phyloP scores from a whole-genome alignment of 495 filamentous ascomycete genomes.

The Niebla homalea region DNA sequence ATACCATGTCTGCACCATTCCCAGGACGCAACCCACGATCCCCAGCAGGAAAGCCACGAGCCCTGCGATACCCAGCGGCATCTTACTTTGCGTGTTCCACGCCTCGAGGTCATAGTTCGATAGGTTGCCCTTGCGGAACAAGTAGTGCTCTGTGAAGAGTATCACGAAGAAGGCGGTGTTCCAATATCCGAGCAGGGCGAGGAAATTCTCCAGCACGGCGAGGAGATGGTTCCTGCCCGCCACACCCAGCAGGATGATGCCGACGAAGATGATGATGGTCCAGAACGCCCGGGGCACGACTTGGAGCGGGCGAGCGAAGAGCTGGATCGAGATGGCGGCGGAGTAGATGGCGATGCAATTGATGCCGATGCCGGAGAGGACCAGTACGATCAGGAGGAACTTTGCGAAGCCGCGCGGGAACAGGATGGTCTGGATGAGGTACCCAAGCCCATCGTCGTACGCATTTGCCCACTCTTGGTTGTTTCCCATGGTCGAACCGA shows the following conservation, averaged over 20 bases:
- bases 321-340: slow-evolving; percentile 30
- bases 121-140: slow-evolving; percentile 37
- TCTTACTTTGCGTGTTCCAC: slow-evolving; percentile 33
- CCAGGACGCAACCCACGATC: slow-evolving; percentile 32
- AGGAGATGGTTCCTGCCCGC: slow-evolving; percentile 34
- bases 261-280: slow-evolving; percentile 31
- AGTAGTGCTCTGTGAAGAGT: slow-evolving; percentile 44
- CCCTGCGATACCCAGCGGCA: slow-evolving; percentile 37
- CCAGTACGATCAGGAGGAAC: slow-evolving; percentile 37
- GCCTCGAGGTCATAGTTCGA: slow-evolving; percentile 34
- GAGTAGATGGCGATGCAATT: slow-evolving; percentile 34
- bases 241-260: slow-evolving; percentile 28
- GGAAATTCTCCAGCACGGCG: slow-evolving; percentile 37
- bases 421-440: slow-evolving; percentile 39
- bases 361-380: slow-evolving; percentile 24
- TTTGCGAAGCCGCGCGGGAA: slow-evolving; percentile 46
- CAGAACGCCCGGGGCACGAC: slow-evolving; percentile 35
- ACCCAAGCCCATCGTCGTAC: slow-evolving; percentile 44
- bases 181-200: slow-evolving; percentile 48
- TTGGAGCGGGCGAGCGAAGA: slow-evolving; percentile 23
- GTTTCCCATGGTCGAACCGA: slow-evolving; percentile 37
- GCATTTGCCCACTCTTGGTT: slow-evolving; percentile 34
- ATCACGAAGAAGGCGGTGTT: slow-evolving; percentile 44
- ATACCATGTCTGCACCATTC: slow-evolving; percentile 40
- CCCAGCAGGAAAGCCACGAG: slow-evolving; percentile 32